A percentile compares a stretch with the other conserved stretches of the same genome.
Conservation (phyloP, 345 rosid genomes). For the Moricandia moricandioides region DNA sequence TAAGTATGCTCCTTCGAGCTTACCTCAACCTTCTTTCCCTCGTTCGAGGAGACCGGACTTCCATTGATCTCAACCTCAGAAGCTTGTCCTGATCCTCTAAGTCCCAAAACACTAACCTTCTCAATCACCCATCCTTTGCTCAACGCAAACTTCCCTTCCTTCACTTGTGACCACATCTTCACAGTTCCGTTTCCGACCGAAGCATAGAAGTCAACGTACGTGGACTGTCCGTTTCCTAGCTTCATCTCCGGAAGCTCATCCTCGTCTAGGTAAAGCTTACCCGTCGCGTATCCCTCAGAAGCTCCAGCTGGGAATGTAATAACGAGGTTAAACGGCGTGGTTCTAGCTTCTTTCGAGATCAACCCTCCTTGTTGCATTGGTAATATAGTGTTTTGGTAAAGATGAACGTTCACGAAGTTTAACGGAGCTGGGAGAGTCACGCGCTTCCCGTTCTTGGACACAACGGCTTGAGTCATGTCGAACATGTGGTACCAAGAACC, state of each 20-base stretch:
- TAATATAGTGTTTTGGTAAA: conserved; percentile 69
- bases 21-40: conserved; percentile 33
- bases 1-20: conserved; percentile 46
- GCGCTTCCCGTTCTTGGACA: conserved; percentile 51
- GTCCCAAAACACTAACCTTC: conserved; percentile 67
- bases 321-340: conserved; percentile 73
- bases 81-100: conserved; percentile 45
- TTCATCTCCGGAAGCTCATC: conserved; percentile 93
- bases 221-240: conserved; percentile 64
- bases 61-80: conserved; percentile 54
- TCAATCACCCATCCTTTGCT: conserved; percentile 70
- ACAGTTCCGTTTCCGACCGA: conserved; percentile 52
- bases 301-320: conserved; percentile 75
- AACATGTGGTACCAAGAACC: conserved; percentile 90
- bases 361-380: conserved; percentile 94
- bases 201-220: conserved; percentile 61
- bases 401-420: conserved; percentile 78
- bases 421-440: conserved; percentile 73
- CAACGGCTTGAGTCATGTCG: conserved; percentile 57
- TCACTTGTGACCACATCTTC: conserved; percentile 80
- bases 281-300: conserved; percentile 59
- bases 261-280: conserved; percentile 66
- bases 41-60: conserved; percentile 3
- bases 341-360: conserved; percentile 74
- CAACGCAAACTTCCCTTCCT: conserved; percentile 69